phyloP scores from a whole-genome alignment of 352 stramenopile species.

The Globisporangium cystogenes region DNA sequence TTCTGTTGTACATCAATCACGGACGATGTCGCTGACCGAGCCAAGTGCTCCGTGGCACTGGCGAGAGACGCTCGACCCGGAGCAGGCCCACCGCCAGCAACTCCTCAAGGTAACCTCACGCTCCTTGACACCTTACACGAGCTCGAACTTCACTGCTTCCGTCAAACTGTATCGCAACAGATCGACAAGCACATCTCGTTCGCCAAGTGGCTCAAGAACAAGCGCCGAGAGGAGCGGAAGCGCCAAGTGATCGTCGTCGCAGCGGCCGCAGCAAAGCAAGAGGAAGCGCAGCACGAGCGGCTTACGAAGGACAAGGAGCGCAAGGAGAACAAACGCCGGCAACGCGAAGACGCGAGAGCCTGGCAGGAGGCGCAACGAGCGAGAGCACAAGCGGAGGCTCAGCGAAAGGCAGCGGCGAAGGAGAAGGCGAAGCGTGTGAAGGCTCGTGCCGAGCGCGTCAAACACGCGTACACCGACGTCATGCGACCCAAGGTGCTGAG shows the following conservation, averaged over 20 bases:
- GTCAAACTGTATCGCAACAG: too few relatives aligned
- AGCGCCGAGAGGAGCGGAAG: constrained; percentile 8
- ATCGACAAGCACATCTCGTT: constrained; percentile 42
- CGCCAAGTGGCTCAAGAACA: constrained; percentile 36
- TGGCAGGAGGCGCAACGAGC: constrained; percentile 1
- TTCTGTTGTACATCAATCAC: not conserved
- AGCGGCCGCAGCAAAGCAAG: constrained; percentile 10
- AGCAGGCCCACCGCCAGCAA: constrained; percentile 35
- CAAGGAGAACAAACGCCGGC: constrained; percentile 14
- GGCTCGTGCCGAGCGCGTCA: constrained; percentile 6
- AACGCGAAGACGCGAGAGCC: constrained; percentile 5
- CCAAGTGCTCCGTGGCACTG: constrained; percentile 79
- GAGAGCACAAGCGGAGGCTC: constrained; percentile 1
- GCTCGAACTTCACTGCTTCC: too few relatives aligned
- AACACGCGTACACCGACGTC: constrained; percentile 5
- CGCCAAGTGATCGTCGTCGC: not conserved
- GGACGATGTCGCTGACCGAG: too few relatives aligned
- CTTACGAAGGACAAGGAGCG: constrained; percentile 13
- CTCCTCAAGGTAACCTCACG: constrained; percentile 35
- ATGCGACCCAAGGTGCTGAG: constrained; percentile 4
- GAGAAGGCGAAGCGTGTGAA: not conserved
- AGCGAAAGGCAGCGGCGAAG: constrained; percentile 1
- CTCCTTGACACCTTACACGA: not conserved
- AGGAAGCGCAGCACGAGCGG: constrained; percentile 6
- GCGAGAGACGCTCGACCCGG: constrained; percentile 41